Base-by-base conservation (phyloP, 306 rosid genomes). In the Fragaria nilgerrensis region DNA sequence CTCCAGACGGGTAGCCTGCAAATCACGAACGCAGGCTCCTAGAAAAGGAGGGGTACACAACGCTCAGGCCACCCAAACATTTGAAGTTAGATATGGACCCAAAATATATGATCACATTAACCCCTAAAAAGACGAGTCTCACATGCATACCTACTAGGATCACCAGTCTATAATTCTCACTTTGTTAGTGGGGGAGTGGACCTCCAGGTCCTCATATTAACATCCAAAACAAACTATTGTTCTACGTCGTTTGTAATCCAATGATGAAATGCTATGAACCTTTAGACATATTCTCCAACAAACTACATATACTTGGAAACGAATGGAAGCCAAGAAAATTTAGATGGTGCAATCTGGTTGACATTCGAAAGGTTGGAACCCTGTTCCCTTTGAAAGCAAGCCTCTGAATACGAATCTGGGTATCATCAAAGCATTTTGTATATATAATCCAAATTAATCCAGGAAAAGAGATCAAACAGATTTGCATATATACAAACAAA, bases 391-490 rank as follows among this genome's bases (percentile, higher is more conserved):
- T 85, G 47, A 80, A 85, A 52, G 66, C 43, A 52, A 77, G 78
- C 87, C 86, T 86, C 77, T 74, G 77, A 79, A 66, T 55, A 72
- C 81, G 89, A 85, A 85, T 88, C 84, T 41, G 66, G 32, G 80
- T 11, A 78, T 74, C 74, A 75, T 69, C 20, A 37, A 17, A 25
- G 58, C 19, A 36, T 73, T 64, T 19, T 52, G 10, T 22, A 25
- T 53, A 11, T 16, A 34, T 0, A 20, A 73, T 68, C 49, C 55
- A 11, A 43, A 68, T 0, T 27, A 29, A 61, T 22, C 25, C 23
- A 41, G 43, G 5, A 36, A 36, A 36, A 52, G 32, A 20, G 45
- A 37, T 17, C 17, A 65, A 36, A 65, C 47, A 36, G 70, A 66
- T 66, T 52, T 53, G 52, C 45, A 69, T 55, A 23, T 22, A 73